Evolutionary conservation across 164 flowering plant genomes (phyloP).

Genomic region (grape (Vitis vinifera)): DNA sequence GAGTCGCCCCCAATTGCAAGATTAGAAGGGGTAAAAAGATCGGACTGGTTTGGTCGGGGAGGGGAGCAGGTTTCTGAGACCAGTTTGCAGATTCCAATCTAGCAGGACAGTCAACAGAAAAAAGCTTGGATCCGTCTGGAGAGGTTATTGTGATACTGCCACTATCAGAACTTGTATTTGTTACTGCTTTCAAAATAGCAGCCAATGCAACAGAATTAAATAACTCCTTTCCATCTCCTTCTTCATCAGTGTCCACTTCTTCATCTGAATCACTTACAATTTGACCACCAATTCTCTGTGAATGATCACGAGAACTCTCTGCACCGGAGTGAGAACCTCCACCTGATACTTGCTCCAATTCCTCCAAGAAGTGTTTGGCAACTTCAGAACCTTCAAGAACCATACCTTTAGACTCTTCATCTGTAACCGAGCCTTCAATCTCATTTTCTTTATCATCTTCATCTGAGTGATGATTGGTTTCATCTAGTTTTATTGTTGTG

Average conservation of each 20-base stretch:
- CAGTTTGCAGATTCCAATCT: constrained; percentile 77
- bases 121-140: constrained; percentile 75
- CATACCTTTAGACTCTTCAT: constrained; percentile 51
- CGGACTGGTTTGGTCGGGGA: constrained; percentile 48
- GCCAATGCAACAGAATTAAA: constrained; percentile 92
- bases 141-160: constrained; percentile 61
- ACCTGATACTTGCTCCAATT: constrained; percentile 55
- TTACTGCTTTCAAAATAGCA: constrained; percentile 89
- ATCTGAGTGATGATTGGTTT: constrained; percentile 17
- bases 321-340: constrained; percentile 45
- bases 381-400: constrained; percentile 64
- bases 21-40: constrained; percentile 39
- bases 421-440: constrained; percentile 48
- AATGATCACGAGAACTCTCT: constrained; percentile 40
- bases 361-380: constrained; percentile 68
- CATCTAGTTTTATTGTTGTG: constrained; percentile 9
- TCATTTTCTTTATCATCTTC: constrained; percentile 30
- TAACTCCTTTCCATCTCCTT: constrained; percentile 67
- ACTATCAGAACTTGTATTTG: constrained; percentile 52
- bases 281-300: constrained; percentile 69
- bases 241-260: constrained; percentile 84
- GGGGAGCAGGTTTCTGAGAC: constrained; percentile 49
- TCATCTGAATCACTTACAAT: constrained; percentile 88
- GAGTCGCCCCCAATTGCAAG: constrained; percentile 33
- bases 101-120: constrained; percentile 90